phyloP scores from a whole-genome alignment of 179 eudicot genomes.

The Pouteria campechiana region DNA sequence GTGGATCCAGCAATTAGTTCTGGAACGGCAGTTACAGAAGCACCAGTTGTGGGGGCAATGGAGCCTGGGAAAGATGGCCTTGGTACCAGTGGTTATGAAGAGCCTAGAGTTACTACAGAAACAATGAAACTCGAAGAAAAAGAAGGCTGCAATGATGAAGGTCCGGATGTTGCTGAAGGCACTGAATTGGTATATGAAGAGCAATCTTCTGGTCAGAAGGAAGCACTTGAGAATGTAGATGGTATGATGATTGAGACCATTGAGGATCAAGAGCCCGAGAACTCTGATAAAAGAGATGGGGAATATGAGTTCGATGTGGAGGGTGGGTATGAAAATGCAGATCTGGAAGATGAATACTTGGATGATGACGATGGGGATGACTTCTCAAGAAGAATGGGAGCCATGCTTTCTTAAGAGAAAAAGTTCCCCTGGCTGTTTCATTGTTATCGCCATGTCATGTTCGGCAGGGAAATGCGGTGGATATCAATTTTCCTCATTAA shows the following conservation, averaged over 20 bases:
- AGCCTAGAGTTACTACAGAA: too few relatives aligned
- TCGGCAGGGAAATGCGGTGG: too few relatives aligned
- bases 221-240: constrained; percentile 26
- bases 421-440: too few relatives aligned
- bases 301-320: constrained; percentile 50
- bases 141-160: too few relatives aligned
- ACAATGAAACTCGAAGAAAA: too few relatives aligned
- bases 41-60: too few relatives aligned
- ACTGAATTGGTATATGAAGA: constrained; percentile 11
- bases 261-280: constrained; percentile 29
- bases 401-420: constrained; percentile 36
- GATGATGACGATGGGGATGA: constrained; percentile 62
- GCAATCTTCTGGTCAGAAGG: constrained; percentile 11
- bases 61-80: too few relatives aligned
- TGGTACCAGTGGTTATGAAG: too few relatives aligned
- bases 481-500: too few relatives aligned
- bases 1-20: too few relatives aligned
- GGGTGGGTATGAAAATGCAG: constrained; percentile 47
- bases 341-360: constrained; percentile 37
- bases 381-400: constrained; percentile 77
- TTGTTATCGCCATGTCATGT: too few relatives aligned
- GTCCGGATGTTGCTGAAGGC: constrained; percentile 17
- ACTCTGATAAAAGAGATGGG: constrained; percentile 38
- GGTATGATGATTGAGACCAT: constrained; percentile 22
- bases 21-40: too few relatives aligned